Base-by-base conservation (phyloP, 345 rosid genomes). In the Sonneratia alba region DNA sequence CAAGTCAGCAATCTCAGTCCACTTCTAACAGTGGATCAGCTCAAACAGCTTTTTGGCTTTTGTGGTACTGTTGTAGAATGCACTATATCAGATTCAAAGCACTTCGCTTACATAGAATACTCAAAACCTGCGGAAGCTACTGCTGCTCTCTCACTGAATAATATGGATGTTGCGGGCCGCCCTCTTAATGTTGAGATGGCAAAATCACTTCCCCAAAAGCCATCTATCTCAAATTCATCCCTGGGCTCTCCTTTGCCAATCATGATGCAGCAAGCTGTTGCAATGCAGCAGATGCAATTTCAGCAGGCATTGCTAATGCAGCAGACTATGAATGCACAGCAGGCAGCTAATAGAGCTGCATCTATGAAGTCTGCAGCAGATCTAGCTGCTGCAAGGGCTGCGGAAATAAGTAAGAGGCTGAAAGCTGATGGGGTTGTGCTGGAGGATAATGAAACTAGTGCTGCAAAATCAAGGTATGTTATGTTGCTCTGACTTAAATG, bases 221-320 rank as follows among this genome's bases (percentile, higher is more conserved):
- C 93, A 79, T 78, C 89, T 73, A 67, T 69, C 43, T 55, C 77
- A 68, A 84, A 79, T 75, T 82, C 89, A 75, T 78, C 95, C 40
- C 38, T 72, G 49, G 74, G 87, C 71, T 82, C 98, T 66, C 90
- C 97, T 70, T 81, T 94, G 74, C 98, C 97, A 72, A 81, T 94
- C 88, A 89, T 93, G 91, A 91, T 94, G 97, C 98, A 94, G 85
- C 98, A 94, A 82, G 98, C 98, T 72, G 98, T 94, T 75, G 95
- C 93, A 32, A 90, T 91, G 93, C 98, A 94, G 78, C 98, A 94
- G 77, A 90, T 94, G 97, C 97, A 94, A 70, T 94, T 91, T 80
- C 98, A 94, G 68, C 97, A 94, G 83, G 93, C 97, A 72, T 86
- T 94, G 85, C 81, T 91, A 70, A 94, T 94, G 98, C 98, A 94